Evolutionary conservation across 1,139 yeast species (phyloP), one percentile per base, ranked within the genome.

Genomic region (Yamadazyma spencermartinsiae): DNA sequence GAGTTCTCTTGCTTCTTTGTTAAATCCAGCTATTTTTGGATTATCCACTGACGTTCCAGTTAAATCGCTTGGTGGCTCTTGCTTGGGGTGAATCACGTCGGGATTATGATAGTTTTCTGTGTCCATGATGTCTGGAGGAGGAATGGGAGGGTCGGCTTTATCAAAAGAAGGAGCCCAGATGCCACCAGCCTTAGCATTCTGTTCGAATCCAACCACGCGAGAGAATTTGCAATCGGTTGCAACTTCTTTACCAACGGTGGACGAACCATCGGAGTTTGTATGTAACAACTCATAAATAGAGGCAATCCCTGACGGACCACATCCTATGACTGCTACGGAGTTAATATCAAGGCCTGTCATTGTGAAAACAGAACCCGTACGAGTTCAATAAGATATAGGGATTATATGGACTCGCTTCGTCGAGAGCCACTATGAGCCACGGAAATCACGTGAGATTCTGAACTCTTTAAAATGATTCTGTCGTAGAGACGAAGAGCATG

Each of bases 221-320:
- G 56, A 40, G 40, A 65, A 65, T 30, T 51, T 53, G 1, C 54
- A 51, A 18, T 50, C 29, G 8, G 34, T 29, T 2, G 63, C 43
- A 19, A 30, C 34, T 4, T 31, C 38, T 8, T 42, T 34, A 2
- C 64, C 63, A 5, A 61, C 61, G 0, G 64, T 55, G 3, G 67
- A 55, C 2, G 48, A 39, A 1, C 72, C 70, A 36, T 65, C 63
- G 32, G 44, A 46, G 33, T 52, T 52, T 2, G 69, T 63, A 45
- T 65, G 71, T 6, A 61, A 48, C 30, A 65, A 51, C 44, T 66
- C 72, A 40, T 64, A 65, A 11, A 65, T 47, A 1, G 68, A 48
- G 12, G 70, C 70, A 28, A 66, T 47, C 1, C 72, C 72, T 2
- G 60, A 66, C 1, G 71, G 72, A 6, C 72, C 72, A 15, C 62